Evolutionary conservation across 352 stramenopile genomes (phyloP), one percentile per base, ranked within the genome.

Genomic region (Phytophthora syringae): DNA sequence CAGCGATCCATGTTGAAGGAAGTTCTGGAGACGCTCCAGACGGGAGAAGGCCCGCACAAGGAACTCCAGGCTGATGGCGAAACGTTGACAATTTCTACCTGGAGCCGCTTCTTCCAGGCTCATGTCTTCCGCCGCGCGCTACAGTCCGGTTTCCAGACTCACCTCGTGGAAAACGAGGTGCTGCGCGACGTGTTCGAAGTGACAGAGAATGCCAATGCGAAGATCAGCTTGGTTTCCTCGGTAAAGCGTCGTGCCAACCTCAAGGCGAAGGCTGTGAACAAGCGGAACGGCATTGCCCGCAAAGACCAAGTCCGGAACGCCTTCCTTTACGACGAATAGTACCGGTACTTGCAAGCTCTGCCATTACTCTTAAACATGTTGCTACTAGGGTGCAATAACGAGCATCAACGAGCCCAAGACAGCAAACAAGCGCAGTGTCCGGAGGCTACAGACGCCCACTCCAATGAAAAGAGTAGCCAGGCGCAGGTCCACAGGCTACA

Each of bases 1-100:
- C 82, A 91, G 56, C 73, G 82, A 10, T 89, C 79, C 57, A 80
- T 80, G 64, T 65, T 91, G 34, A 91, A 91, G 51, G 79, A 89
- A 40, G 82, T 91, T 22, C 60, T 91, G 37, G 79, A 89, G 66
- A 89, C 82, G 36, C 54, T 90, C 18, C 60, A 64, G 9, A 84
- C 76, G 9, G 82, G 82, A 36, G 76, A 88, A 44, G 82, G 82
- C 7, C 82, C 82, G 3, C 72, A 82, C 37, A 67, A 82, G 22
- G 82, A 84, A 20, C 52, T 89, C n/a, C 76, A 86, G 28, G 61
- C 76, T 51, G 79, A 86, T 22, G 70, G 75, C 47, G 78, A 89
- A 56, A 84, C 67, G 25, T 56, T 90, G 16, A 74, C 69, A 0
- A 49, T 91, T 10, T 82, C 75, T 7, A 86, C 79, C 6, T 91